Conservation (phyloP, 495 filamentous ascomycete species). For the Penicillium canariense region DNA sequence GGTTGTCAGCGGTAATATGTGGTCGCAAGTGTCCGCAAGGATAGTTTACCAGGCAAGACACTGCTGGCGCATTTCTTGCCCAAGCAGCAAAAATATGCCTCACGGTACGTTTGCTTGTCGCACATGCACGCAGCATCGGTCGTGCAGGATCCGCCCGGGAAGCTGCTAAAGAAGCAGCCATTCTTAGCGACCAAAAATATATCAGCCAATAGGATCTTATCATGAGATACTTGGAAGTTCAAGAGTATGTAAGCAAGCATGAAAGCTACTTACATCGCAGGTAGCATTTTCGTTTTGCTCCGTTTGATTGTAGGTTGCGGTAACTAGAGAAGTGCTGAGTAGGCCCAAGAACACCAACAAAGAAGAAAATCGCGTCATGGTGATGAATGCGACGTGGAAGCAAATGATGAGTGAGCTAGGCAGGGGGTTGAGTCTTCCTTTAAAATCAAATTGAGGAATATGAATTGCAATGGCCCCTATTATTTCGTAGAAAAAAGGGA, state of each 20-base stretch:
- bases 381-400: background rate
- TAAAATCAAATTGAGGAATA: background rate
- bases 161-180: background rate
- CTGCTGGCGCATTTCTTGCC: background rate
- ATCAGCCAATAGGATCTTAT: background rate
- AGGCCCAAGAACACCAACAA: background rate
- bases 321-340: background rate
- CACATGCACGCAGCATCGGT: constrained; percentile 7
- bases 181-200: background rate
- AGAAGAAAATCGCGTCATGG: constrained; percentile 2
- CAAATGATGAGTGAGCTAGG: background rate
- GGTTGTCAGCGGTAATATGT: background rate
- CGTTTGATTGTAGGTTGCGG: background rate
- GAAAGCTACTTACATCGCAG: constrained; percentile 2
- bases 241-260: background rate
- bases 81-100: constrained; percentile 4
- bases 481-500: background rate
- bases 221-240: background rate
- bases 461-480: background rate
- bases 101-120: constrained; percentile 4
- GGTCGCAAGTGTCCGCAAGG: background rate
- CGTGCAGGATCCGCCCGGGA: constrained; percentile 4
- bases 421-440: background rate
- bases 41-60: constrained; percentile 1
- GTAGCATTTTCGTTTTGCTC: background rate